Percentiles rank a stretch among this genome's conserved stretches.
These are phyloP conservation scores for Exophiala calicioides DNA, from an alignment of 2,329 filamentous ascomycete genomes.

Conservation along the genomic window DNA sequence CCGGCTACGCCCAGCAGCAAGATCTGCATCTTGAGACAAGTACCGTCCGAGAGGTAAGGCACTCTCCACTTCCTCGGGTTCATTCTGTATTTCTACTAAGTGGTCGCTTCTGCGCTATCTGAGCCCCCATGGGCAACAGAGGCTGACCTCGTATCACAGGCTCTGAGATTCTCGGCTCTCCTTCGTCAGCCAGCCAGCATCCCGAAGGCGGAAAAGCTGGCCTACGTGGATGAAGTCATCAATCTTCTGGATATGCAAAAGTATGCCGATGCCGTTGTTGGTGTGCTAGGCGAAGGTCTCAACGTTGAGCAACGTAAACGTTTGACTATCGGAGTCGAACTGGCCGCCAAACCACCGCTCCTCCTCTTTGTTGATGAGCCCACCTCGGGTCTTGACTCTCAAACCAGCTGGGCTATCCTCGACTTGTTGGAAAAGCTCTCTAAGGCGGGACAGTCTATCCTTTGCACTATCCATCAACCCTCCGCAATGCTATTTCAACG, in stretches of 20 bases:
- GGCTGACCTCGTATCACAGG: constrained; percentile 72
- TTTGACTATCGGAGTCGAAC: constrained; percentile 89
- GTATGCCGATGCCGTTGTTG: constrained; percentile 47
- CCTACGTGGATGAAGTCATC: constrained; percentile 88
- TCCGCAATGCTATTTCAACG: constrained; percentile 54
- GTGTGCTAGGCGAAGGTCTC: constrained; percentile 73
- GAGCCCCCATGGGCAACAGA: too few relatives aligned
- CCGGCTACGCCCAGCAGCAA: constrained; percentile 88
- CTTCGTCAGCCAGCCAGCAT: constrained; percentile 78
- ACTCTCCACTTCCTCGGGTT: too few relatives aligned
- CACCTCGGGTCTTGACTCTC: constrained; percentile 62
- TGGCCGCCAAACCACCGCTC: constrained; percentile 67
- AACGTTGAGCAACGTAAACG: constrained; percentile 68
- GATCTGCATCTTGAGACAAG: constrained; percentile 82
- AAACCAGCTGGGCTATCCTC: constrained; percentile 65
- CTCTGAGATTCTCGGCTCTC: constrained; percentile 69
- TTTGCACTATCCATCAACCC: constrained; percentile 61
- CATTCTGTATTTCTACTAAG: too few relatives aligned
- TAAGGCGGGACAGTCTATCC: constrained; percentile 53
- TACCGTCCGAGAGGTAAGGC: constrained; percentile 81
- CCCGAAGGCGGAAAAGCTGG: constrained; percentile 73
- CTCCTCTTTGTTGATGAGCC: constrained; percentile 73
- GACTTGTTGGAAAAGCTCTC: constrained; percentile 64
- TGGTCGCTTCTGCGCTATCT: too few relatives aligned
- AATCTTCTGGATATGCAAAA: constrained; percentile 80